Base-by-base conservation (phyloP, 805 yeast species). In the Candida boidinii region DNA sequence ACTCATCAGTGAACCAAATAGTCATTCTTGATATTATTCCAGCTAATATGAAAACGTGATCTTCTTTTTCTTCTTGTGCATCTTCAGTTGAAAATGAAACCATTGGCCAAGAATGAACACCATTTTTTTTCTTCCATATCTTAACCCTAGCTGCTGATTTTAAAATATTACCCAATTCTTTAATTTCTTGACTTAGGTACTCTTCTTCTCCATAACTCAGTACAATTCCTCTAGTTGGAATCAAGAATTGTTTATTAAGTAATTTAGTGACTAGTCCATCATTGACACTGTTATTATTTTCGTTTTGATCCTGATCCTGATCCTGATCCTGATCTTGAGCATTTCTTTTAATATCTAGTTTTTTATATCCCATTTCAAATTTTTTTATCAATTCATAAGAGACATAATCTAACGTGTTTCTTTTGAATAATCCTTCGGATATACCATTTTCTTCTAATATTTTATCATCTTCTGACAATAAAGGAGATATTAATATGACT, bases 71-170 rank as follows among this genome's bases (percentile, higher is more conserved):
- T 18, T 61, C 66, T 28, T 60, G 56, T 4, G 54, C 48, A 28
- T 66, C 57, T 30, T 68, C 75, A 6, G 67, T 48, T 28, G 53
- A 53, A 32, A 62, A 61, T 3, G 53, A 48, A 5, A 64, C 37
- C 19, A 71, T 46, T 7, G 73, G 75, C 76, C 76, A 70, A 14
- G 67, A 57, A 38, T 71, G 77, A 3, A 64, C 45, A 33, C 56
- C 61, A 20, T 56, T 51, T 3, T 43, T 44, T 26, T 53, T 57
- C 14, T 49, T 46, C 37, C 59, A 58, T 11, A 60, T 43, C 30
- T 58, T 56, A 9, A 66, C 48, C 13, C 31, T 29, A 15, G 6
- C 59, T 16, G 47, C 45, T 14, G 38, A 30, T 14, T 43, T 35
- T 26, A 63, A 41, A 10, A 37, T 30, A 5, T 31, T 33, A 10